phyloP scores from a whole-genome alignment of 2,329 filamentous ascomycete species.

The Epichloe aotearoae region DNA sequence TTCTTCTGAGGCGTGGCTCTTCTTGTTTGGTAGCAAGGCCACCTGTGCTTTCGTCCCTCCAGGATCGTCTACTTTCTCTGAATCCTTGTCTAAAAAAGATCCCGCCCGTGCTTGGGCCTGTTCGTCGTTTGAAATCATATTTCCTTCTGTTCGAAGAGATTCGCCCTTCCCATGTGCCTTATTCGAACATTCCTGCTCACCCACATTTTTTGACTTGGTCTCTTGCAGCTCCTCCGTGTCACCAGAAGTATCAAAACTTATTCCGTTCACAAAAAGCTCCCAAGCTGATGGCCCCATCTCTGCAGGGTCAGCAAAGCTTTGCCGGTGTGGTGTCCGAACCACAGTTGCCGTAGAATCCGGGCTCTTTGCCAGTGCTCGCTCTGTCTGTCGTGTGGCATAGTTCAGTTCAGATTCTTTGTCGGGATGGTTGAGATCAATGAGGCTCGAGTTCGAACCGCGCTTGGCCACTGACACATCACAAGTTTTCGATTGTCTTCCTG shows the following conservation, averaged over 20 bases:
- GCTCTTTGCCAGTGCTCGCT: not conserved
- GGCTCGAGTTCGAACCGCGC: not conserved
- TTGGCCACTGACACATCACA: not conserved
- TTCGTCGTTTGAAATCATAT: constrained; percentile 1
- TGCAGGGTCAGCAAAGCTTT: constrained; percentile 12
- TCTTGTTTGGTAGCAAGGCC: not conserved
- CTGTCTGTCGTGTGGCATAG: not conserved
- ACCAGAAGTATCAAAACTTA: constrained; percentile 14
- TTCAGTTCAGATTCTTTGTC: not conserved
- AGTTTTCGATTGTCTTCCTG: constrained; percentile 2
- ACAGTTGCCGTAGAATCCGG: constrained; percentile 25
- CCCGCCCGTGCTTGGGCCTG: not conserved
- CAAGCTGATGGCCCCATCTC: constrained; percentile 10
- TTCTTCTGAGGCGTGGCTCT: not conserved
- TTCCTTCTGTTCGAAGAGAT: too few relatives aligned
- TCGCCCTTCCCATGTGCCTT: not conserved
- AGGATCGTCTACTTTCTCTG: not conserved
- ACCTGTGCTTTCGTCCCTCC: not conserved
- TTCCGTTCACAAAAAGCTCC: constrained; percentile 21
- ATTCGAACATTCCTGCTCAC: not conserved
- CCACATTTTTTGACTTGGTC: not conserved
- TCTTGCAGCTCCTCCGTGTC: not conserved
- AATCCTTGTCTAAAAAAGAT: constrained; percentile 4
- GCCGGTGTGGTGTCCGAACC: constrained; percentile 20
- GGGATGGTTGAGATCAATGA: not conserved